Evolutionary conservation across 2,329 filamentous ascomycete genomes (phyloP), one percentile per base, ranked within the genome.

Genomic region (Ophiostoma ulmi): DNA sequence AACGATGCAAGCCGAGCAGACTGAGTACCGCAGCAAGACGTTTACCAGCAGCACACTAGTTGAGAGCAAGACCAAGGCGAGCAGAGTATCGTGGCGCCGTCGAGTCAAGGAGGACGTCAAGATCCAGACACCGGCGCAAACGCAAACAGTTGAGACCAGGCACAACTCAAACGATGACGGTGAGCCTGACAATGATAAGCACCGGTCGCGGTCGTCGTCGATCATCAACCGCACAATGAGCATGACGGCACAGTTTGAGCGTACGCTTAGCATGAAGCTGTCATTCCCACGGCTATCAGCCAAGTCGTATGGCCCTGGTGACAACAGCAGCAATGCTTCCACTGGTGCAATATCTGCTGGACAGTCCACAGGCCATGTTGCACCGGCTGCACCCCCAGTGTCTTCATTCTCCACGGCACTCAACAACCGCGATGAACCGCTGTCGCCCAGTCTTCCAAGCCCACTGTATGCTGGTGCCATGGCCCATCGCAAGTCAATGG

Each of bases 221-320:
- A 67, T 71, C 1, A 31, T 72, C 2, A 74, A 72, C 55, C 76
- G 77, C 72, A 75, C 76, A 1, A 77, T 78, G 76, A 79, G 78
- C 35, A 75, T 79, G 73, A 78, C 77, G 1, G 72, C 76, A 1
- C 73, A 77, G 38, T 73, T 75, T 41, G 76, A 80, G 71, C 76
- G 75, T 5, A 74, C 73, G 20, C 67, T 75, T 22, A 72, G 69
- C 67, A 31, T 69, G 68, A 61, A 38, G 7, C 20, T 70, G 0
- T 58, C 64, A 17, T 72, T 72, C 38, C 39, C 72, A 17, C 63
- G 63, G 58, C 26, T 63, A 13, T 55, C 52, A 11, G 35, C 39
- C 65, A 13, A 17, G 38, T 5, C 39, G 8, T 14, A 4, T 20
- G 22, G 26, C 11, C 13, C 22, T 26, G 26, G 31, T 11, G 31